phyloP scores from a whole-genome alignment of 73 alveolate species.

The Loxodes magnus region DNA sequence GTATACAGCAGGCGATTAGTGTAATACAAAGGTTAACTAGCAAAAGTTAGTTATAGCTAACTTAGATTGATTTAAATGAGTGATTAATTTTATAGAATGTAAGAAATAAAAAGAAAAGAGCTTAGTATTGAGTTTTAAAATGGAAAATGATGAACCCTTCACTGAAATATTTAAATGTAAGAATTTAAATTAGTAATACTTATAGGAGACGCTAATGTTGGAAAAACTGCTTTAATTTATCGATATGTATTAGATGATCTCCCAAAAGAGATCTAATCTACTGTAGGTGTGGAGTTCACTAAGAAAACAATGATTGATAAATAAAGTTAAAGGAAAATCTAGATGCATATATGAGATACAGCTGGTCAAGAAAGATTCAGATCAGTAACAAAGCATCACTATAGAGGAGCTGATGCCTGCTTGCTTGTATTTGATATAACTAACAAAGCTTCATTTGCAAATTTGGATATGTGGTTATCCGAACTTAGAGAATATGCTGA shows the following conservation, averaged over 20 bases:
- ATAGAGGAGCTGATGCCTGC: slow-evolving; percentile 34
- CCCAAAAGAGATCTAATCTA: background rate
- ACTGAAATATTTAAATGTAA: slow-evolving; percentile 3
- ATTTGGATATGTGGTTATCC: slow-evolving; percentile 6
- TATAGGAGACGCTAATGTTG: background rate
- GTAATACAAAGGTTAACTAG: too few relatives aligned
- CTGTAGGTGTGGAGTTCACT: slow-evolving; percentile 5
- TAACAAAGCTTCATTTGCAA: slow-evolving; percentile 8
- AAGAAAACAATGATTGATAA: background rate
- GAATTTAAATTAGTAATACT: background rate
- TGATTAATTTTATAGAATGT: too few relatives aligned
- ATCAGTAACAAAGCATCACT: slow-evolving; percentile 14
- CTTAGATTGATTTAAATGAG: too few relatives aligned
- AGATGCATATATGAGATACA: slow-evolving; percentile 24
- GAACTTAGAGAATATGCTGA: slow-evolving; percentile 14
- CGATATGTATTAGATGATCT: slow-evolving; percentile 4
- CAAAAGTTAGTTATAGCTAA: too few relatives aligned
- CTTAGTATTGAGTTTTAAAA: too few relatives aligned
- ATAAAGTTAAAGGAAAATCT: slow-evolving; percentile 1
- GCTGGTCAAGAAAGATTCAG: slow-evolving; percentile 30
- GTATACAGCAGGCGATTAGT: too few relatives aligned
- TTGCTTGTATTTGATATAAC: slow-evolving; percentile 42
- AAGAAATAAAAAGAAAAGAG: too few relatives aligned
- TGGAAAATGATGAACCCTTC: too few relatives aligned
- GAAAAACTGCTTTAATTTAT: slow-evolving; percentile 2